phyloP scores from a whole-genome alignment of 345 rosid genomes.

The Citropsis articulata region DNA sequence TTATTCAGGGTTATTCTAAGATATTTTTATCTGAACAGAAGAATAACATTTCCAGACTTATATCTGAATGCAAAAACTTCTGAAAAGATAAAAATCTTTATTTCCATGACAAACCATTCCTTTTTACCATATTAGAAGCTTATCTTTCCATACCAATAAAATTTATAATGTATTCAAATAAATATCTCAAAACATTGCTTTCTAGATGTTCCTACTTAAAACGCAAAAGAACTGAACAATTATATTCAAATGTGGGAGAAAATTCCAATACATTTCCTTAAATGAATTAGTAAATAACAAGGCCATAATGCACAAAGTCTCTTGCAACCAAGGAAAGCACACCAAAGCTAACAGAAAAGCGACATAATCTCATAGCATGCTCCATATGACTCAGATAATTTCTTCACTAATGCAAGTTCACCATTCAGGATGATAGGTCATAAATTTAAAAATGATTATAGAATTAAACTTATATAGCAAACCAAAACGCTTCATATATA shows the following conservation, averaged over 20 bases:
- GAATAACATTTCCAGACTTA: not conserved
- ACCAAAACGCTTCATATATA: not conserved
- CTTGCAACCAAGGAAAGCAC: not conserved
- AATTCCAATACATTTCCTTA: not conserved
- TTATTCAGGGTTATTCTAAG: not conserved
- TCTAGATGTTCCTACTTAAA: not conserved
- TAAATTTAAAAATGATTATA: not conserved
- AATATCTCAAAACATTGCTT: not conserved
- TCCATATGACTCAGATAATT: constrained; percentile 6
- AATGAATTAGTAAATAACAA: not conserved
- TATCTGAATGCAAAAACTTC: not conserved
- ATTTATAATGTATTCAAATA: too few species aligned
- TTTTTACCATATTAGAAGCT: not conserved
- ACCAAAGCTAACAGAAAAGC: not conserved
- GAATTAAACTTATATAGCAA: not conserved
- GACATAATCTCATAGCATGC: not conserved
- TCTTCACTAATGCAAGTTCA: not conserved
- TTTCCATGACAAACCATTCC: not conserved
- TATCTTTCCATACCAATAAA: not conserved
- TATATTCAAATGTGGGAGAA: too few species aligned
- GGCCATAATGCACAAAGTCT: not conserved
- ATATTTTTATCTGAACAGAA: not conserved
- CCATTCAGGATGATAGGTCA: not conserved
- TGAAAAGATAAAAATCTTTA: not conserved
- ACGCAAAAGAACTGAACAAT: not conserved